Percentiles rank a stretch among this genome's conserved stretches.
Conservation (phyloP, 768 basidiomycete species). For the Mycena galopus region DNA sequence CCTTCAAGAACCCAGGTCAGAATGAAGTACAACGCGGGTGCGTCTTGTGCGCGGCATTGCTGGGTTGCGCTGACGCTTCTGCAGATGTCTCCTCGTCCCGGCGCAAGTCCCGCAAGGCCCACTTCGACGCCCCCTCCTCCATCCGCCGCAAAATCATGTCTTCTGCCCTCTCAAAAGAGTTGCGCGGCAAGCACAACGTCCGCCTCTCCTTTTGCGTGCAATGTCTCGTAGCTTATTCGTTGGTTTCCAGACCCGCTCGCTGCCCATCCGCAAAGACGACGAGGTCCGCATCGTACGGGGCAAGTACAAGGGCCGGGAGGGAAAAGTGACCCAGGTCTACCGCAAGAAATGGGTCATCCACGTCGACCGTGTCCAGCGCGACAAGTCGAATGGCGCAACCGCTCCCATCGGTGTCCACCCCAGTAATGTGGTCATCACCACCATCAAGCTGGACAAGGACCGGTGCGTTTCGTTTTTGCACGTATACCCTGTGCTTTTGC, state of each 20-base stretch:
- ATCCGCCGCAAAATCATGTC: slow-evolving; percentile 98
- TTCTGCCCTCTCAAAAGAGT: slow-evolving; percentile 94
- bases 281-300: slow-evolving; percentile 97
- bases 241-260: slow-evolving; percentile 78
- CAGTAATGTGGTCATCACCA: slow-evolving; percentile 95
- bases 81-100: slow-evolving; percentile 91
- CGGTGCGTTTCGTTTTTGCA: slow-evolving; percentile 60
- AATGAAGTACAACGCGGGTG: slow-evolving; percentile 86
- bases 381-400: slow-evolving; percentile 97
- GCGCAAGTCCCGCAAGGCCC: slow-evolving; percentile 98
- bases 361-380: slow-evolving; percentile 96
- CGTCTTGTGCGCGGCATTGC: slow-evolving; percentile 47
- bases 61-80: slow-evolving; percentile 17
- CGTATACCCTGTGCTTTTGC: not conserved
- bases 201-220: slow-evolving; percentile 42
- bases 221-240: slow-evolving; percentile 8
- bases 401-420: slow-evolving; percentile 96
- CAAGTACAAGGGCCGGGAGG: slow-evolving; percentile 99
- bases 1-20: slow-evolving; percentile 49
- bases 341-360: slow-evolving; percentile 99
- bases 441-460: slow-evolving; percentile 94
- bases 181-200: slow-evolving; percentile 92
- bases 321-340: slow-evolving; percentile 97
- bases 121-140: slow-evolving; percentile 96
- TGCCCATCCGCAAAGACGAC: slow-evolving; percentile 98